A percentile compares a stretch with the other conserved stretches of the same genome.
These are phyloP conservation scores for Amphirosellinia nigrospora DNA, from an alignment of 495 filamentous ascomycete species.

Conservation along the genomic window DNA sequence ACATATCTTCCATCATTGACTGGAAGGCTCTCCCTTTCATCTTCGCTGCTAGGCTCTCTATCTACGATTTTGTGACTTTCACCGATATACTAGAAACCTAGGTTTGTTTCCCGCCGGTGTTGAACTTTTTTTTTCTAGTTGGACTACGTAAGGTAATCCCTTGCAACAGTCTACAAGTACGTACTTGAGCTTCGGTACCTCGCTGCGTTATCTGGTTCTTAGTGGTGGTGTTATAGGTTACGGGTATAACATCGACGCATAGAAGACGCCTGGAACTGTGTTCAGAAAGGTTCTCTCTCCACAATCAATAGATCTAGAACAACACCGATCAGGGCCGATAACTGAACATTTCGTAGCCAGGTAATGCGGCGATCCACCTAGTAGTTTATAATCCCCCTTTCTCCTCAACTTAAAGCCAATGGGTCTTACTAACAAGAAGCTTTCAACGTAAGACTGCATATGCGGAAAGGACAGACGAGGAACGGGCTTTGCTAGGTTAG, in stretches of 20 bases:
- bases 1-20: not conserved
- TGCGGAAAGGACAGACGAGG: not conserved
- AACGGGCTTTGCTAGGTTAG: not conserved
- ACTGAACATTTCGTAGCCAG: not conserved
- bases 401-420: not conserved
- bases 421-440: not conserved
- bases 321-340: not conserved
- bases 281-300: slow-evolving; percentile 2
- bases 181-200: not conserved
- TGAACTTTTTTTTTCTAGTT: not conserved
- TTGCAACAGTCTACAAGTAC: too few relatives aligned
- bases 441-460: not conserved
- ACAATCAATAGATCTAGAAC: slow-evolving; percentile 18
- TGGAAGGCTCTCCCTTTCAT: not conserved
- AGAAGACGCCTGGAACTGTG: not conserved
- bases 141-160: too few relatives aligned
- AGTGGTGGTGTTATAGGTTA: not conserved
- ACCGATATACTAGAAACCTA: not conserved
- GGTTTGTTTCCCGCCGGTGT: not conserved
- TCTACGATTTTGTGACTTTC: not conserved
- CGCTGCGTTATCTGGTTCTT: not conserved
- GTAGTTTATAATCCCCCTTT: not conserved
- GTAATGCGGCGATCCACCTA: not conserved
- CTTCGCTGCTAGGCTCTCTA: not conserved
- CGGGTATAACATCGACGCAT: not conserved